phyloP scores from a whole-genome alignment of 257 asterid genomes.

The Penstemon eatonii region DNA sequence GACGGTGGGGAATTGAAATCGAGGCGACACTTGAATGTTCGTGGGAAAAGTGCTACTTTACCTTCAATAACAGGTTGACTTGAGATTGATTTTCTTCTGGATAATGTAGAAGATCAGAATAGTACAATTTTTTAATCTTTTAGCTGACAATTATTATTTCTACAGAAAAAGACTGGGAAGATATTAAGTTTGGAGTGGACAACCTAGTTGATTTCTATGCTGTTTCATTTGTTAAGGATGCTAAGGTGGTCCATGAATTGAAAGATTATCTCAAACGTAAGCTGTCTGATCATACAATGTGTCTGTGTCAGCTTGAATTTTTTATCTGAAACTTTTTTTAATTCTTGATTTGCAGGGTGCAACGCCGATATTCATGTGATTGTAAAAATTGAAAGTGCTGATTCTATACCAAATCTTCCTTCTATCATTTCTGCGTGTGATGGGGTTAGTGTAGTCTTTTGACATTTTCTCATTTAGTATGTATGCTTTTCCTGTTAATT shows the following conservation, averaged over 20 bases:
- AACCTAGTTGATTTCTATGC: slow-evolving; percentile 96
- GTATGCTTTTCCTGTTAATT: not conserved
- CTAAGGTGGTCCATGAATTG: slow-evolving; percentile 84
- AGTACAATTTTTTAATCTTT: slow-evolving; percentile 7
- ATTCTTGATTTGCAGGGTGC: slow-evolving; percentile 53
- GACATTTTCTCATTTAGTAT: slow-evolving; percentile 19
- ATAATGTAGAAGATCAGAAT: slow-evolving; percentile 11
- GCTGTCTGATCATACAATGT: slow-evolving; percentile 21
- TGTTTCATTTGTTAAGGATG: slow-evolving; percentile 98
- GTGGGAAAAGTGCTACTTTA: slow-evolving; percentile 95
- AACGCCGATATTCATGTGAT: slow-evolving; percentile 87
- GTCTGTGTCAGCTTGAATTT: slow-evolving; percentile 7
- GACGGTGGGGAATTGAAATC: slow-evolving; percentile 98
- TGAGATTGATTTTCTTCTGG: slow-evolving; percentile 19
- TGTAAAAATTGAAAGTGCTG: slow-evolving; percentile 97
- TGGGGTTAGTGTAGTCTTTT: slow-evolving; percentile 65
- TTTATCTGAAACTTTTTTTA: slow-evolving; percentile 22
- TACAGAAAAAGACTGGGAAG: slow-evolving; percentile 96
- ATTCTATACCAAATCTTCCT: slow-evolving; percentile 88
- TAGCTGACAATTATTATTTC: slow-evolving; percentile 21
- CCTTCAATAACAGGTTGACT: slow-evolving; percentile 93
- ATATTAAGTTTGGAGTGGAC: slow-evolving; percentile 95
- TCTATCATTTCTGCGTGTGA: slow-evolving; percentile 90
- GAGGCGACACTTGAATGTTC: slow-evolving; percentile 92
- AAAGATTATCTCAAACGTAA: slow-evolving; percentile 82